A percentile compares a stretch with the other conserved stretches of the same genome.
Evolutionary conservation across 805 yeast species (phyloP).

Genomic region (Candida broadrunensis): DNA sequence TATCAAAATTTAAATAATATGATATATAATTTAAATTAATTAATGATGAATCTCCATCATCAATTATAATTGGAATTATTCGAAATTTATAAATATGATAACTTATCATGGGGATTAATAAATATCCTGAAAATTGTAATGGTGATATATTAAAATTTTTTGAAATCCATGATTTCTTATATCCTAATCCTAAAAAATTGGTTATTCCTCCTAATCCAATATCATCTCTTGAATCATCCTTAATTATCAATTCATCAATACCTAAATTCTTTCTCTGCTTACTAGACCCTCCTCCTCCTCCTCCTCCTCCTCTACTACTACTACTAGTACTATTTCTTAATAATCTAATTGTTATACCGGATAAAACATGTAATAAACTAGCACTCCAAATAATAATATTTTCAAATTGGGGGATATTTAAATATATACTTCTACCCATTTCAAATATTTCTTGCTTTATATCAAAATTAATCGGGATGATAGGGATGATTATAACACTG

Average conservation of each 20-base stretch:
- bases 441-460: conserved; percentile 54
- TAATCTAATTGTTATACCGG: conserved; percentile 50
- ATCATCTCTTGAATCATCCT: conserved; percentile 37
- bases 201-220: conserved; percentile 63
- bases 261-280: too few relatives aligned
- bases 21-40: conserved; percentile 52
- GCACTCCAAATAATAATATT: conserved; percentile 45
- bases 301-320: too few relatives aligned
- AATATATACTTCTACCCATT: conserved; percentile 61
- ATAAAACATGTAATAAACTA: conserved; percentile 44
- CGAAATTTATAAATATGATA: conserved; percentile 51
- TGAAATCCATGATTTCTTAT: conserved; percentile 44
- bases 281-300: too few relatives aligned
- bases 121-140: conserved; percentile 56
- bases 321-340: conserved; percentile 15
- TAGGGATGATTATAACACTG: conserved; percentile 54
- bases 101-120: conserved; percentile 41
- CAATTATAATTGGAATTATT: conserved; percentile 43
- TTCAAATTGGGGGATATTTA: conserved; percentile 48
- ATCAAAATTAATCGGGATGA: conserved; percentile 35
- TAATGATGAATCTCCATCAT: conserved; percentile 63
- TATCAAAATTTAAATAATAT: conserved; percentile 19
- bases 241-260: conserved; percentile 15
- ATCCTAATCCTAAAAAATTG: conserved; percentile 54
- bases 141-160: conserved; percentile 47